These are phyloP conservation scores for Hyphodiscus hymeniophilus DNA, from an alignment of 495 filamentous ascomycete species.

Conservation along the genomic window DNA sequence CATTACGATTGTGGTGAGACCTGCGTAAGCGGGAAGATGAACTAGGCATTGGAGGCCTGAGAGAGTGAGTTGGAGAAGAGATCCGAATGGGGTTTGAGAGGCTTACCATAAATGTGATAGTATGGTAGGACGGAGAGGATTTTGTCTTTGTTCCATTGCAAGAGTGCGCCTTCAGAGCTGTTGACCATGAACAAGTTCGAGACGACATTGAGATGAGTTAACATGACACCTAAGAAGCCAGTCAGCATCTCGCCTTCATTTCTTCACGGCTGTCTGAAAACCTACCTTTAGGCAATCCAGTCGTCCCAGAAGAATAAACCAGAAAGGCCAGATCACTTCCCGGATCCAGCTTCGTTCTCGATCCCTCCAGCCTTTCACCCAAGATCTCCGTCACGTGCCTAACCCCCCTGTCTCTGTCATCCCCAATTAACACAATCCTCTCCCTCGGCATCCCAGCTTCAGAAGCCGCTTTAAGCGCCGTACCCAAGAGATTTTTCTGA, in stretches of 20 bases:
- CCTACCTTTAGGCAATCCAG: conserved; percentile 75
- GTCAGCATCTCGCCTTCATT: too few relatives aligned
- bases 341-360: conserved; percentile 30
- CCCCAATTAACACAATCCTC: conserved; percentile 41
- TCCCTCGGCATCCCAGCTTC: conserved; percentile 51
- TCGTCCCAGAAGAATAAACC: conserved; percentile 86
- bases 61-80: too few relatives aligned
- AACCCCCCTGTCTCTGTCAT: conserved; percentile 23
- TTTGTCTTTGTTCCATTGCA: conserved; percentile 26
- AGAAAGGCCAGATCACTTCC: conserved; percentile 53
- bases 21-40: conserved; percentile 53
- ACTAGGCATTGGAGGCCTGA: conserved; percentile 41
- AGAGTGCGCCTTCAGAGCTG: neutral
- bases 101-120: conserved; percentile 56
- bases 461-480: conserved; percentile 58
- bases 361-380: conserved; percentile 21
- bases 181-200: conserved; percentile 54
- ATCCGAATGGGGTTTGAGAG: too few relatives aligned
- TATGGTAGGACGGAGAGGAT: conserved; percentile 59
- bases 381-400: conserved; percentile 32
- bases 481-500: conserved; percentile 43
- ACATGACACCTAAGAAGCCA: conserved; percentile 75
- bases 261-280: too few relatives aligned
- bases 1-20: conserved; percentile 68
- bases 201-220: conserved; percentile 65